These are phyloP conservation scores for Debaryomyces subglobosus DNA, from an alignment of 1,139 yeast species.

Conservation along the genomic window DNA sequence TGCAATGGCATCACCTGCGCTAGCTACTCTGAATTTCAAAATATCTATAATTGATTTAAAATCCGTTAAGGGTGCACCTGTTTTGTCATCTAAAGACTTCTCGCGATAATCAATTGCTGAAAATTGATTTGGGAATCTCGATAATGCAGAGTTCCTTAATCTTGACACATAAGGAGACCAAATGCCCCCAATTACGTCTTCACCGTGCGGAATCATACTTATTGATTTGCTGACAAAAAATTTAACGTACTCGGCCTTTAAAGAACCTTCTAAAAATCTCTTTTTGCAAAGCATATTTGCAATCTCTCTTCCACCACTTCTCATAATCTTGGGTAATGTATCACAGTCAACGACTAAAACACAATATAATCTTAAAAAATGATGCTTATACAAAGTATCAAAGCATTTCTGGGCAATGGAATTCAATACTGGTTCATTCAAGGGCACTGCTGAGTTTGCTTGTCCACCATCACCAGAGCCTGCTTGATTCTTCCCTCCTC, in stretches of 20 bases:
- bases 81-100: constrained; percentile 73
- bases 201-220: constrained; percentile 74
- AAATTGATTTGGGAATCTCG: constrained; percentile 55
- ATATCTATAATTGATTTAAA: constrained; percentile 74
- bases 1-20: constrained; percentile 81
- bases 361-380: constrained; percentile 79
- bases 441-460: constrained; percentile 39
- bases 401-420: constrained; percentile 77
- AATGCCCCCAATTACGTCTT: constrained; percentile 78
- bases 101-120: constrained; percentile 78
- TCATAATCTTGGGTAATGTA: constrained; percentile 77
- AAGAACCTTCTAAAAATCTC: constrained; percentile 72
- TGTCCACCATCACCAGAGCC: constrained; percentile 10
- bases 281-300: constrained; percentile 93
- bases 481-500: constrained; percentile 17
- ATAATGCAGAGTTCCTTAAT: constrained; percentile 53
- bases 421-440: constrained; percentile 63
- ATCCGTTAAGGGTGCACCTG: constrained; percentile 72
- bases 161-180: constrained; percentile 78
- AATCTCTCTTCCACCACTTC: constrained; percentile 87
- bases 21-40: constrained; percentile 74
- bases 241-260: constrained; percentile 78
- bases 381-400: constrained; percentile 67
- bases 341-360: constrained; percentile 81
- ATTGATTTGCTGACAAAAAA: constrained; percentile 73